Evolutionary conservation across 1,284 basidiomycete species (phyloP).

Genomic region (Rhodotorula sp.): DNA sequence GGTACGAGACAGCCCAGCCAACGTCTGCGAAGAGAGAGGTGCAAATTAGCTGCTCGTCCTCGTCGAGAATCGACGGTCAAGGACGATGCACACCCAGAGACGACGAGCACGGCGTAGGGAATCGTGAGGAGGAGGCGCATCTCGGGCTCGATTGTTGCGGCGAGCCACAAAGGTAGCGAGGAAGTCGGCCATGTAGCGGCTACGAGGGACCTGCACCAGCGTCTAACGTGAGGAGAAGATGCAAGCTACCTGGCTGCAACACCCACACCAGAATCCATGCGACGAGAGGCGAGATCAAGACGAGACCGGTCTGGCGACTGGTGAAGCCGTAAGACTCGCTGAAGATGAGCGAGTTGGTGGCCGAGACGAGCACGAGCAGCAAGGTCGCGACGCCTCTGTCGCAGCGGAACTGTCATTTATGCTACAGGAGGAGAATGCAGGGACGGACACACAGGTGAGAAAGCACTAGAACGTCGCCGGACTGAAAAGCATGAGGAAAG

Average conservation of each 20-base stretch:
- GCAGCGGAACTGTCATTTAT: neutral
- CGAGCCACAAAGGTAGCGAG: constrained; percentile 53
- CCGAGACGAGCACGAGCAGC: constrained; percentile 28
- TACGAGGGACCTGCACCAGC: neutral
- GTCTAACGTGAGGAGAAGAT: constrained; percentile 13
- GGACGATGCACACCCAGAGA: neutral
- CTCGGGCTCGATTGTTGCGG: constrained; percentile 51
- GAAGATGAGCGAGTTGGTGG: constrained; percentile 32
- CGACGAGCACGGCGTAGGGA: neutral
- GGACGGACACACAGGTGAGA: neutral
- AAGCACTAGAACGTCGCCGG: constrained; percentile 6
- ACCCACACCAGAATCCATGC: constrained; percentile 43
- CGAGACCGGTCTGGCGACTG: constrained; percentile 46
- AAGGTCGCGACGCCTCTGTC: constrained; percentile 4
- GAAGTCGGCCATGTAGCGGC: constrained; percentile 50
- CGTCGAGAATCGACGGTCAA: too few species aligned
- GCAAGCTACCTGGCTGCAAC: constrained; percentile 48
- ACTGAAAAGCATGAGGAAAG: constrained; percentile 15
- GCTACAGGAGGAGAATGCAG: neutral
- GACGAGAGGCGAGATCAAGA: constrained; percentile 50
- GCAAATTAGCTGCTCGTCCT: neutral
- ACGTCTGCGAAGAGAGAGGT: neutral
- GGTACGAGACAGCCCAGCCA: constrained; percentile 1
- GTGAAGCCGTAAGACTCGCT: constrained; percentile 28
- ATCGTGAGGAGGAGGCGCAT: constrained; percentile 2